These are phyloP conservation scores for Gnetum montanum DNA, from an alignment of 75 land plant genomes.

Conservation along the genomic window DNA sequence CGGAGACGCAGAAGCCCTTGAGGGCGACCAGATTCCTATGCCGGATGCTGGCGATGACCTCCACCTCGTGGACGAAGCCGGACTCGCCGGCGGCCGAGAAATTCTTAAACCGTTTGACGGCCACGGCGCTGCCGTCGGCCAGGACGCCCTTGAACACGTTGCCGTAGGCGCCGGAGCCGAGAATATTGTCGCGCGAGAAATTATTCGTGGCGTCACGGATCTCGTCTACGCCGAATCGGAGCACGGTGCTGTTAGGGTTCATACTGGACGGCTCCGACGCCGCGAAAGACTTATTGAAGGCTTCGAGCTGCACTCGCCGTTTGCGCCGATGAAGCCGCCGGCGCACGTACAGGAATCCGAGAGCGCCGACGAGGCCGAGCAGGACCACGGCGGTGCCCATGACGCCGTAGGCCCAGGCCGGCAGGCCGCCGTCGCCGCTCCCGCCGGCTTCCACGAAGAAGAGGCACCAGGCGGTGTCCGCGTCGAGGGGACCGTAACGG, in stretches of 20 bases:
- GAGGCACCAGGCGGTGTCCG: slow-evolving; percentile 28
- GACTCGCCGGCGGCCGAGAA: slow-evolving; percentile 68
- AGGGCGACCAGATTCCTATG: slow-evolving; percentile 73
- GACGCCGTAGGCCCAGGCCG: slow-evolving; percentile 6
- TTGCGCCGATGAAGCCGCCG: background rate
- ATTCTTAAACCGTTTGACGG: slow-evolving; percentile 87
- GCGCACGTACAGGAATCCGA: slow-evolving; percentile 2
- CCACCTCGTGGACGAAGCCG: slow-evolving; percentile 70
- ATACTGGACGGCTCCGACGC: slow-evolving; percentile 1
- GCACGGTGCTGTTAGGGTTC: slow-evolving; percentile 10
- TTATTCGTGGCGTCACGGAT: slow-evolving; percentile 40
- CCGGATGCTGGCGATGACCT: slow-evolving; percentile 68
- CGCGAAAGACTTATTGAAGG: slow-evolving; percentile 8
- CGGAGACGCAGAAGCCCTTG: slow-evolving; percentile 66
- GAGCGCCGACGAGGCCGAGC: background rate
- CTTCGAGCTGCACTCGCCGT: background rate
- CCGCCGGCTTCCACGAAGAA: slow-evolving; percentile 8
- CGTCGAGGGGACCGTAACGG: slow-evolving; percentile 36
- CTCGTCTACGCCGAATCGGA: slow-evolving; percentile 18
- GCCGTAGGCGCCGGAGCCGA: slow-evolving; percentile 54
- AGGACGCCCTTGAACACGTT: slow-evolving; percentile 48
- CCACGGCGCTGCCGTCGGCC: slow-evolving; percentile 42
- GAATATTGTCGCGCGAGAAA: slow-evolving; percentile 31
- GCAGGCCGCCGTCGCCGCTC: background rate
- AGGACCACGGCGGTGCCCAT: slow-evolving; percentile 13